phyloP scores from a whole-genome alignment of 2,329 filamentous ascomycete genomes.

The Diplodia mutila region DNA sequence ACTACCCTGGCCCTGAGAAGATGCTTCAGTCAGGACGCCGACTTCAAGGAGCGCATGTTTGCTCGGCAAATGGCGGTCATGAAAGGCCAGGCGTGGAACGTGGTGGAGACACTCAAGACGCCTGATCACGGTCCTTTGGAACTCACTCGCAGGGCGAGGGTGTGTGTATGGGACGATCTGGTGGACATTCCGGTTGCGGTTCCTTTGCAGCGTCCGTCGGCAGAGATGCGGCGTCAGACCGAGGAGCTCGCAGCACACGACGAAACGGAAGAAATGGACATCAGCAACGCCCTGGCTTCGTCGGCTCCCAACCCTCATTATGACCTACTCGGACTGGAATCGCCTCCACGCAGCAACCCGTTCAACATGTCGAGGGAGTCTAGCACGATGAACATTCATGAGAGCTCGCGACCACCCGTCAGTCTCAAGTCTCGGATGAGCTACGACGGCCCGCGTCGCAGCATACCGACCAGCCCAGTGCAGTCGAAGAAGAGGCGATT shows the following conservation, averaged over 20 bases:
- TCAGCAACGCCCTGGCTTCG: conserved; percentile 70
- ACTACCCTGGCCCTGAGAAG: conserved; percentile 84
- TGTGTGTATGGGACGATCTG: conserved; percentile 97
- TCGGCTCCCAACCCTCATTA: conserved; percentile 41
- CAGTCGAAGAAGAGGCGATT: conserved; percentile 47
- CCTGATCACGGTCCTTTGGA: conserved; percentile 91
- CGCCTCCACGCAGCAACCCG: conserved; percentile 51
- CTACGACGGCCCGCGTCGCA: conserved; percentile 44
- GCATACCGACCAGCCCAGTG: conserved; percentile 33
- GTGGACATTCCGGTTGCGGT: conserved; percentile 95
- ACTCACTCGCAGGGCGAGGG: conserved; percentile 83
- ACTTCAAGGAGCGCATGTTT: conserved; percentile 99
- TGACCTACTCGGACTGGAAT: conserved; percentile 71
- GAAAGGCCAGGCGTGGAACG: conserved; percentile 99
- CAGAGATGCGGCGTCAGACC: conserved; percentile 74
- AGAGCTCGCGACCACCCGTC: conserved; percentile 34
- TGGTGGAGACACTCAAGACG: conserved; percentile 94
- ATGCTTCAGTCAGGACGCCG: conserved; percentile 88
- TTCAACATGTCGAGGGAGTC: conserved; percentile 54
- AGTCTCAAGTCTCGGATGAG: conserved; percentile 43
- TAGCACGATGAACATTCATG: conserved; percentile 46
- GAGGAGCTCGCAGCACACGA: conserved; percentile 33
- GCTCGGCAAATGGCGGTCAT: conserved; percentile 97
- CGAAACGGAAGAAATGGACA: conserved; percentile 89
- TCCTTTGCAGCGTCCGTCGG: conserved; percentile 80